Evolutionary conservation across 2,329 filamentous ascomycete species (phyloP), one percentile per base, ranked within the genome.

Genomic region (Aspergillus quadrilineatus): DNA sequence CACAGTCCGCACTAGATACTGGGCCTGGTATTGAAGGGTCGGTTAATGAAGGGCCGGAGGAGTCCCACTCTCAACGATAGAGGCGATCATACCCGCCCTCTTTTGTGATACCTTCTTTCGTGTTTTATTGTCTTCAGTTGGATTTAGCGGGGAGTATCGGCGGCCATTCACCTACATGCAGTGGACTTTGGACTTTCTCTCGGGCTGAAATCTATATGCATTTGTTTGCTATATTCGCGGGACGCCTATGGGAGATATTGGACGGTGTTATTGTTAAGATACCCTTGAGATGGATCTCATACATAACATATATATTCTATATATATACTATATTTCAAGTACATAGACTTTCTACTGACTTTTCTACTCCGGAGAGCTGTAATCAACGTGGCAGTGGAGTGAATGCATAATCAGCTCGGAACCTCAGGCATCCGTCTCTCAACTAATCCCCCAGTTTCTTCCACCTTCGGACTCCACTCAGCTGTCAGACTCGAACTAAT

Each of bases 101-200:
- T 28, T 17, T 17, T 30, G 43, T 34, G 22, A 22, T 22, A 22
- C 22, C 28, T 45, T 8, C 42, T 32, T 56, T n/a, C 46, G 37
- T 37, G 41, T 30, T 42, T 30, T 45, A 26, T 43, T 53, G 17
- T 36, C 44, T 57, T 52, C 36, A 45, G 28, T 51, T 50, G 50
- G 42, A 45, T 56, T 60, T 58, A 60, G 58, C 58, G 58, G 57
- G 58, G 58, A 58, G 58, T 57, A 53, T 22, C 41, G 37, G 53
- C 47, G 57, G 30, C 30, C 42, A n/a, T 56, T 50, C 39, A 50
- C 45, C 49, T 50, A 49, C 42, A 44, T 17, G 22, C 32, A 53
- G 43, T 47, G 50, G 43, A 46, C 34, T 41, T 22, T 22, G 22
- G 22, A 22, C 22, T 53, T 47, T 26, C 17, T 45, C 41, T 53